A percentile compares a stretch with the other conserved stretches of the same genome.
Conservation (phyloP, 1,284 basidiomycete genomes). For the Cutaneotrichosporon curvatum region DNA sequence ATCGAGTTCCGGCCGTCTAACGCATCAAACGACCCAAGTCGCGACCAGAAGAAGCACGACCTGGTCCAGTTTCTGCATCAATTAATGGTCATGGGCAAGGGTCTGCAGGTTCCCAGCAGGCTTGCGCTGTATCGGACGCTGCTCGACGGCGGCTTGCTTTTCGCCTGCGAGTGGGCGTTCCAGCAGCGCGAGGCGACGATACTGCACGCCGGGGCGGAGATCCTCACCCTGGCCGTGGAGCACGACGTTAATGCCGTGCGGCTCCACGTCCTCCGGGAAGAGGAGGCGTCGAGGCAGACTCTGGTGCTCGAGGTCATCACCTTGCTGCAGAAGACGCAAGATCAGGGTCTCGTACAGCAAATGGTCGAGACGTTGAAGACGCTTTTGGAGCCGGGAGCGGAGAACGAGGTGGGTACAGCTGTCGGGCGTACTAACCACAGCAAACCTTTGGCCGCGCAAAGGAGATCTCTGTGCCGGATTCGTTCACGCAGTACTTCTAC, state of each 20-base stretch:
- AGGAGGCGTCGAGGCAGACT: slow-evolving; percentile 54
- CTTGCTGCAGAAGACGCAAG: slow-evolving; percentile 67
- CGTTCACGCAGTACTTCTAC: slow-evolving; percentile 90
- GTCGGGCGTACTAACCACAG: background rate
- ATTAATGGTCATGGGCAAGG: slow-evolving; percentile 91
- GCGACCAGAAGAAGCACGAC: slow-evolving; percentile 54
- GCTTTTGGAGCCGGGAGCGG: slow-evolving; percentile 61
- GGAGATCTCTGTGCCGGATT: slow-evolving; percentile 54
- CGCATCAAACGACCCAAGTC: slow-evolving; percentile 16
- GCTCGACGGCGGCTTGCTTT: slow-evolving; percentile 79
- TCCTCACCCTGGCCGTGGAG: slow-evolving; percentile 79
- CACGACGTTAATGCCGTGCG: slow-evolving; percentile 85
- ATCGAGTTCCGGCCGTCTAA: slow-evolving; percentile 55
- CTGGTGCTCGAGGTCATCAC: slow-evolving; percentile 68
- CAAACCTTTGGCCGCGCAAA: slow-evolving; percentile 12
- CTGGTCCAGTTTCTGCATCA: slow-evolving; percentile 84
- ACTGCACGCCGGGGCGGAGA: slow-evolving; percentile 77
- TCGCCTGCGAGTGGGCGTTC: slow-evolving; percentile 86
- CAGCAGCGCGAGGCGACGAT: slow-evolving; percentile 52
- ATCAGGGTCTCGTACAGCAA: slow-evolving; percentile 83
- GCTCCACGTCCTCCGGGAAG: slow-evolving; percentile 73
- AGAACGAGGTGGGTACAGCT: slow-evolving; percentile 43
- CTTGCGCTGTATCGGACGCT: slow-evolving; percentile 82
- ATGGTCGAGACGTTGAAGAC: slow-evolving; percentile 82
- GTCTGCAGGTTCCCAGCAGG: slow-evolving; percentile 80